Evolutionary conservation across 1,139 yeast genomes (phyloP).

Genomic region (Diutina catenulata): DNA sequence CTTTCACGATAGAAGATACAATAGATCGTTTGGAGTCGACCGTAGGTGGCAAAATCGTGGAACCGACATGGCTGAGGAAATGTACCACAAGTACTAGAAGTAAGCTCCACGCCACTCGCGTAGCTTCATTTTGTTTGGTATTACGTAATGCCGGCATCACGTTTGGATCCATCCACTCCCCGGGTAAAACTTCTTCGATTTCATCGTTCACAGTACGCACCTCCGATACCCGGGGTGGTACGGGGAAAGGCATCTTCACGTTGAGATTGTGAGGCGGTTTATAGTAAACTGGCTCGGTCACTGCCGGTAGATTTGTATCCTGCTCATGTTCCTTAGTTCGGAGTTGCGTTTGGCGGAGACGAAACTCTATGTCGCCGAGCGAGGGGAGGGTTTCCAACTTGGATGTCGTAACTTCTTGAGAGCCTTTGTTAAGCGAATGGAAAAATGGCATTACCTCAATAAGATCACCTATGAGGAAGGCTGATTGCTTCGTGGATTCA

Average conservation of each 20-base stretch:
- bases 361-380: background rate
- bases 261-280: background rate
- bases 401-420: no score
- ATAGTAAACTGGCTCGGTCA: background rate
- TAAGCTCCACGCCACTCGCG: background rate
- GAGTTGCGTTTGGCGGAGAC: background rate
- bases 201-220: no score
- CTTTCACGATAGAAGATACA: background rate
- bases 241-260: background rate
- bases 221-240: background rate
- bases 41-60: background rate
- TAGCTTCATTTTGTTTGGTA: background rate
- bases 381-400: no score
- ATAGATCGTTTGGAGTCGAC: background rate
- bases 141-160: background rate
- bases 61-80: background rate
- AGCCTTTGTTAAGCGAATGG: no score
- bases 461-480: no score
- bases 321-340: background rate
- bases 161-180: background rate
- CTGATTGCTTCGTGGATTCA: no score
- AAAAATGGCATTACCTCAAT: no score
- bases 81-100: background rate
- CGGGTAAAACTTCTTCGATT: background rate
- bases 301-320: background rate